These are phyloP conservation scores for Setaria viridis DNA, from an alignment of 202 grass and related monocot species.

Conservation along the genomic window DNA sequence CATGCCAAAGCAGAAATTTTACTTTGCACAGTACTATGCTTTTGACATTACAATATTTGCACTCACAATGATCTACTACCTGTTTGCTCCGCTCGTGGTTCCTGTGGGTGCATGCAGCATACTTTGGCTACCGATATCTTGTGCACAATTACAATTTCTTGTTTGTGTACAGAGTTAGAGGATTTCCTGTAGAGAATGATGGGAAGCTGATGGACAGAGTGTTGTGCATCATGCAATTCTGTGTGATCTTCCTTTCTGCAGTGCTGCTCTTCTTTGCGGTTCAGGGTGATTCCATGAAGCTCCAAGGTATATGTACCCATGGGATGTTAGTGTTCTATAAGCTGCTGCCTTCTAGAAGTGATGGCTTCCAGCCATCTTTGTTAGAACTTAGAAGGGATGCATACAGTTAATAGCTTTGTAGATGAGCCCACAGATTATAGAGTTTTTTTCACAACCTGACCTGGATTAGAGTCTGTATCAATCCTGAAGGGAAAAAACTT, in stretches of 20 bases:
- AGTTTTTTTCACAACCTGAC: conserved; percentile 90
- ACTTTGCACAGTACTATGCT: too few relatives aligned
- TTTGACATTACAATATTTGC: too few relatives aligned
- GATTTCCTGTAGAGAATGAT: conserved; percentile 93
- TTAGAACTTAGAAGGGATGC: conserved; percentile 76
- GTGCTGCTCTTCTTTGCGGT: conserved; percentile 93
- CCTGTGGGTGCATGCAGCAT: conserved; percentile 74
- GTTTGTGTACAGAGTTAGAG: conserved; percentile 92
- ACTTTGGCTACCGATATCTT: conserved; percentile 98
- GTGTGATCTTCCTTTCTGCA: conserved; percentile 85
- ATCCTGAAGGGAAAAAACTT: conserved; percentile 64
- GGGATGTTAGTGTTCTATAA: conserved; percentile 86
- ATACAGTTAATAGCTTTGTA: conserved; percentile 90
- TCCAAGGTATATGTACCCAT: conserved; percentile 86
- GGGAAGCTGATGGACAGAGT: conserved; percentile 98
- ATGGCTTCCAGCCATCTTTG: conserved; percentile 71
- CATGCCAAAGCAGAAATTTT: too few relatives aligned
- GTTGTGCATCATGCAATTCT: conserved; percentile 95
- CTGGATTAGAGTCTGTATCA: conserved; percentile 89
- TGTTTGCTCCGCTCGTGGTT: conserved; percentile 91
- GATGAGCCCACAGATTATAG: conserved; percentile 92
- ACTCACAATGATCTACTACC: conserved; percentile 93
- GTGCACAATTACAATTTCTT: conserved; percentile 99
- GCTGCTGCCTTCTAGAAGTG: conserved; percentile 82
- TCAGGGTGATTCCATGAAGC: conserved; percentile 86